These are phyloP conservation scores for Gloeostereum incarnatum DNA, from an alignment of 768 basidiomycete species.

Conservation along the genomic window DNA sequence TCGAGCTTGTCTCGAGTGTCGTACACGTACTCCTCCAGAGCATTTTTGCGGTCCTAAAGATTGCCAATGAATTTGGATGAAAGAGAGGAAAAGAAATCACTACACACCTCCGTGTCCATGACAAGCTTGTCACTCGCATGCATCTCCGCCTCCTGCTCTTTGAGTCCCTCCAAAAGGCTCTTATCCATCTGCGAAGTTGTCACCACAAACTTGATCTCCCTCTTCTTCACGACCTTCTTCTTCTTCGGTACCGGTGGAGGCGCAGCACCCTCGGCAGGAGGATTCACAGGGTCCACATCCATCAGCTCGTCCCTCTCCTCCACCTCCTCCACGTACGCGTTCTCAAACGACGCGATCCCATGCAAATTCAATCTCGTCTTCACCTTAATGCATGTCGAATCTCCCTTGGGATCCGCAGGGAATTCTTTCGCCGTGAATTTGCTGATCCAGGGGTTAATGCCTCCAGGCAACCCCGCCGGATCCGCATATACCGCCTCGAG, in stretches of 20 bases:
- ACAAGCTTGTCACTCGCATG: conserved; percentile 91
- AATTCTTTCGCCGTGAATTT: conserved; percentile 78
- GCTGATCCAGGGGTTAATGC: conserved; percentile 79
- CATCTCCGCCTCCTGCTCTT: conserved; percentile 86
- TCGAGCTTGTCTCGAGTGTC: conserved; percentile 92
- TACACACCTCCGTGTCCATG: conserved; percentile 86
- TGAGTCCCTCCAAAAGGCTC: conserved; percentile 49
- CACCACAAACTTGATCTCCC: conserved; percentile 66
- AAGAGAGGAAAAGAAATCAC: conserved; percentile 1
- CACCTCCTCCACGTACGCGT: conserved; percentile 75
- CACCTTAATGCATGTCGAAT: conserved; percentile 78
- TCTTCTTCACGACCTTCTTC: conserved; percentile 81
- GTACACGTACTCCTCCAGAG: conserved; percentile 97
- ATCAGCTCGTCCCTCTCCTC: conserved; percentile 75
- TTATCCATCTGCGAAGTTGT: conserved; percentile 58
- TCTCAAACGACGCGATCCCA: conserved; percentile 82
- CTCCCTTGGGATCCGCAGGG: conserved; percentile 58
- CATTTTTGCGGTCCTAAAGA: conserved; percentile 89
- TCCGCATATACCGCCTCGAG: conserved; percentile 83
- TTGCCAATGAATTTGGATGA: neutral
- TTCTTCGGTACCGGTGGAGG: conserved; percentile 81
- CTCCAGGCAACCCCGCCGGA: conserved; percentile 59
- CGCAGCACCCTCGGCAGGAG: conserved; percentile 25
- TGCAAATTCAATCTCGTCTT: conserved; percentile 84
- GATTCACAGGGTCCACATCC: conserved; percentile 43